These are phyloP conservation scores for Solanum piurae DNA, from an alignment of 257 asterid genomes.

Conservation along the genomic window DNA sequence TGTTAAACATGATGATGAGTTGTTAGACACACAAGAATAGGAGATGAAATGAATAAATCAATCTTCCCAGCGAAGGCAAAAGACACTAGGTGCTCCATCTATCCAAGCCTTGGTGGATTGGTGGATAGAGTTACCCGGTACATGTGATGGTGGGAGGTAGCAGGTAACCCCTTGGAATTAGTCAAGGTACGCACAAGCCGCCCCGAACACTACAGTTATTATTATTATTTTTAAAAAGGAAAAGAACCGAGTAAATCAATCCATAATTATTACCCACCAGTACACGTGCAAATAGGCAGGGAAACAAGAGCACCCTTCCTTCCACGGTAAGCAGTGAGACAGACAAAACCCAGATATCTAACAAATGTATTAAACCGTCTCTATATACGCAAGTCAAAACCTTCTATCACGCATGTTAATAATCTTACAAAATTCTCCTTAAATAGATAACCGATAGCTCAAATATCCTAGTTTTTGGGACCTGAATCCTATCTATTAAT, in stretches of 20 bases:
- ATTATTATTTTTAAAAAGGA: not conserved
- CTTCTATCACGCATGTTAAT: not conserved
- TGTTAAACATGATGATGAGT: slow-evolving; percentile 12
- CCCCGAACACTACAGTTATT: not conserved
- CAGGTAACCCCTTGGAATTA: not conserved
- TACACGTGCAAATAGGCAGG: not conserved
- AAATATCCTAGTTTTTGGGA: not conserved
- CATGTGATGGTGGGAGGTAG: not conserved
- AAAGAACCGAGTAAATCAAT: not conserved
- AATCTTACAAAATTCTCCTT: not conserved
- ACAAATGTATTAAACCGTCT: not conserved
- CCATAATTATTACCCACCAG: not conserved
- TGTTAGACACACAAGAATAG: not conserved
- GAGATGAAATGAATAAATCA: not conserved
- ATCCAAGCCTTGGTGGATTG: not conserved
- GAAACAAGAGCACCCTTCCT: not conserved
- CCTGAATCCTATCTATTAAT: not conserved
- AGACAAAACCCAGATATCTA: not conserved
- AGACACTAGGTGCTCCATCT: not conserved
- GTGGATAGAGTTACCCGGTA: not conserved
- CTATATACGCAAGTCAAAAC: not conserved
- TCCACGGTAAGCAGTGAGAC: not conserved
- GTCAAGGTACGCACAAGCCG: not conserved
- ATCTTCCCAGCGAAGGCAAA: not conserved
- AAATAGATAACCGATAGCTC: not conserved